A percentile compares a stretch with the other conserved stretches of the same genome.
These are phyloP conservation scores for Berberis thunbergii DNA, from an alignment of 164 flowering plant species.

Conservation along the genomic window DNA sequence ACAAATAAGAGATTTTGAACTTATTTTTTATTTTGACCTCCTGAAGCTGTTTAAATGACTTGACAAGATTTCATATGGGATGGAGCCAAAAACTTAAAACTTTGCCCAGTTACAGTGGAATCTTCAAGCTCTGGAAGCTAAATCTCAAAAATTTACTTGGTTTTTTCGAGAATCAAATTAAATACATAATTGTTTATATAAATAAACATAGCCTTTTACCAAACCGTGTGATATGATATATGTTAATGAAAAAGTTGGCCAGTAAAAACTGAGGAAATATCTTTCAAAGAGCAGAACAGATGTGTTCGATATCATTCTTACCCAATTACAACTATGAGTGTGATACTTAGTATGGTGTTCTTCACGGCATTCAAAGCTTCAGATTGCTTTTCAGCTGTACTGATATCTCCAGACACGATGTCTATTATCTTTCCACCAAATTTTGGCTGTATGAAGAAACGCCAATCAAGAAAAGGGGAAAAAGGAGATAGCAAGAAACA, in stretches of 20 bases:
- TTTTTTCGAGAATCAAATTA: too few relatives aligned
- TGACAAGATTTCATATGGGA: too few relatives aligned
- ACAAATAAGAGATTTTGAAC: too few relatives aligned
- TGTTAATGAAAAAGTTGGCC: background rate
- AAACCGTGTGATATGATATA: background rate
- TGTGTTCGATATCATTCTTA: constrained; percentile 21
- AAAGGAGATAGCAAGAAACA: too few relatives aligned
- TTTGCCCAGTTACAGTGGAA: too few relatives aligned
- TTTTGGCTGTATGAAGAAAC: constrained; percentile 61
- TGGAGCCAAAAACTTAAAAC: too few relatives aligned
- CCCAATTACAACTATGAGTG: constrained; percentile 76
- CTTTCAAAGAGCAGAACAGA: background rate
- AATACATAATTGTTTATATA: background rate
- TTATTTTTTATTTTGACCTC: too few relatives aligned
- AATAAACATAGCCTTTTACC: background rate
- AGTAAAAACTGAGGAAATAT: background rate
- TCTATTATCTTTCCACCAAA: constrained; percentile 93
- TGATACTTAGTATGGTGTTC: constrained; percentile 54
- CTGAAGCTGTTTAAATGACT: too few relatives aligned
- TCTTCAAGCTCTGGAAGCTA: too few relatives aligned
- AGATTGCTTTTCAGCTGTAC: constrained; percentile 58
- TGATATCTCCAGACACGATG: constrained; percentile 72
- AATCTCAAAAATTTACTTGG: too few relatives aligned
- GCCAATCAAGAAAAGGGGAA: background rate
- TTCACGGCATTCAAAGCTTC: constrained; percentile 63